Base-by-base conservation (phyloP, 495 filamentous ascomycete genomes). In the Talaromyces wortmannii region DNA sequence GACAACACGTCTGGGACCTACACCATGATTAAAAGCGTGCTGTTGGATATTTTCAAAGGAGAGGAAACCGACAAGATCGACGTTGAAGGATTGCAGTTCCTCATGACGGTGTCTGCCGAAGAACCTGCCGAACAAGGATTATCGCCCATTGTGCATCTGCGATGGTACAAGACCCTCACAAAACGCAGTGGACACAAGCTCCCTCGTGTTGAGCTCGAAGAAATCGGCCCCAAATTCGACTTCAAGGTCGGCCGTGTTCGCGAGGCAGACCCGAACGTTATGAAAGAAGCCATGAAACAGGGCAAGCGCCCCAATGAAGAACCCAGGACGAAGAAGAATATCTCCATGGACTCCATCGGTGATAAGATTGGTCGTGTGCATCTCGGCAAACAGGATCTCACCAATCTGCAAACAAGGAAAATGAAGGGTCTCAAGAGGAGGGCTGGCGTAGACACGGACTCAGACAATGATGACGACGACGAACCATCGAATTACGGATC, bases 371-470 rank as follows among this genome's bases (percentile, higher is more conserved):
- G 95, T 52, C 82, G 91, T 54, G 90, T 98, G 53, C 95, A 98
- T 74, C 70, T 94, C 30, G 90, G 87, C 65, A 91, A 88, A 78
- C 90, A 97, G 71, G 92, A 97, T 73, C 78, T 98, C 36, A 78
- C 75, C 56, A 80, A 85, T 57, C 67, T 98, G 71, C 94, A 97
- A 82, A 96, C 90, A 46, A 82, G 94, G 65, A 98, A 98, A 85
- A 97, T 98, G 92, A 98, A 98, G 83, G 94, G 94, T 55, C 70
- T 98, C 59, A 97, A 97, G 82, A 78, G 95, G 50, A 78, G 79
- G 29, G 77, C 82, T 17, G 83, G 76, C 3, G 77, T 73, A 32
- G 81, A 79, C 49, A 73, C 69, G n/a, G 71, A 75, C 55, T 67
- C 67, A 10, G 71, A 59, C n/a, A 43, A 52, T 15, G 52, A 55